Percentiles rank a stretch among this genome's conserved stretches.
These are phyloP conservation scores for Amoebophrya sp. DNA, from an alignment of 169 alveolate species.

Conservation along the genomic window DNA sequence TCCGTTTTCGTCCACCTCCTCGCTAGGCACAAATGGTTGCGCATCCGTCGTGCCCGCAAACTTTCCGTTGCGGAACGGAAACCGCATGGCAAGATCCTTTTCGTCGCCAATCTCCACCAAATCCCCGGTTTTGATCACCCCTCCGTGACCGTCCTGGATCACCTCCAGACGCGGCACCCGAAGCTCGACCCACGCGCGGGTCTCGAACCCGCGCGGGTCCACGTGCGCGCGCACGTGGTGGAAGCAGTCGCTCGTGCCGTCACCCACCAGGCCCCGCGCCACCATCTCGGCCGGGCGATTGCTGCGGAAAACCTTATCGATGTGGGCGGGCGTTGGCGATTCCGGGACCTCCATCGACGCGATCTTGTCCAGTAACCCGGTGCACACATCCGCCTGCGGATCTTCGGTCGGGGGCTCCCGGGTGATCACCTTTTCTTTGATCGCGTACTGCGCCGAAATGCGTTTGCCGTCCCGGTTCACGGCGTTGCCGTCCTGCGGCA, in stretches of 20 bases:
- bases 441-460: not conserved
- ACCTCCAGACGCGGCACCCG: not conserved
- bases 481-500: not conserved
- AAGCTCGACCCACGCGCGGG: not conserved
- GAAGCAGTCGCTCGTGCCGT: not conserved
- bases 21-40: too few species aligned
- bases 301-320: not conserved
- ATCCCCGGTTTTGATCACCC: not conserved
- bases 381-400: not conserved
- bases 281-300: not conserved
- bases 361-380: not conserved
- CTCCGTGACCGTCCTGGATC: not conserved
- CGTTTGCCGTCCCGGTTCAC: not conserved
- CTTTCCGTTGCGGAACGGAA: too few species aligned
- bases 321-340: not conserved
- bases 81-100: too few species aligned
- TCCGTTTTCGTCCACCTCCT: too few species aligned
- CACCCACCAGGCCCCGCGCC: not conserved
- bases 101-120: not conserved
- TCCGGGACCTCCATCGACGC: not conserved
- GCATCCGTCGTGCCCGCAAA: too few species aligned
- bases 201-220: not conserved
- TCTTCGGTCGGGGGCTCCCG: not conserved
- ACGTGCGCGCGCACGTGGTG: not conserved
- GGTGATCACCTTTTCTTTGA: not conserved